Evolutionary conservation across 371 early-diverging fungal species (phyloP).

Genomic region (Mucor saturninus): DNA sequence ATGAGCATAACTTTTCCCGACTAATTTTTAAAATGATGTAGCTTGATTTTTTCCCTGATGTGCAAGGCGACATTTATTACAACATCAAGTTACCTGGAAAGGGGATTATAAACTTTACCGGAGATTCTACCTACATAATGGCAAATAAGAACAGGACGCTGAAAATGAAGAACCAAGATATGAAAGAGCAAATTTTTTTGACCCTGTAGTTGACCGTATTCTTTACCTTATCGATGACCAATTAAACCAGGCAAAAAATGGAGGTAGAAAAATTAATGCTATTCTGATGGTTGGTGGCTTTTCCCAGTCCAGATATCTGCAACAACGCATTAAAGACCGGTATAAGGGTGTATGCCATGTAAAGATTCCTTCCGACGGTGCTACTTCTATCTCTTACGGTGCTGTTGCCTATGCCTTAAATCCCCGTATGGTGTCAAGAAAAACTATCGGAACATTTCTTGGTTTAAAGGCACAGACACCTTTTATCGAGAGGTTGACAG

Average conservation of each 20-base stretch:
- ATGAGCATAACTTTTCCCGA: too few species aligned
- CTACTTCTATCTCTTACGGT: slow-evolving; percentile 31
- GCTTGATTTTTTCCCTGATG: too few species aligned
- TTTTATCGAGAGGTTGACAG: too few species aligned
- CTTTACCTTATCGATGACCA: slow-evolving; percentile 15
- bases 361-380: slow-evolving; percentile 28
- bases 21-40: too few species aligned
- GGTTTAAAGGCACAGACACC: background rate
- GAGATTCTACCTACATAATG: too few species aligned
- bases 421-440: slow-evolving; percentile 17
- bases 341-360: slow-evolving; percentile 15
- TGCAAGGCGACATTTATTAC: too few species aligned
- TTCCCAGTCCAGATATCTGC: slow-evolving; percentile 9
- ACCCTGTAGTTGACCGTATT: background rate
- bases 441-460: slow-evolving; percentile 11
- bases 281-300: slow-evolving; percentile 1
- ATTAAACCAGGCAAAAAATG: slow-evolving; percentile 17
- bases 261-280: background rate
- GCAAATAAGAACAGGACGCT: background rate
- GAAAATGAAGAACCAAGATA: background rate
- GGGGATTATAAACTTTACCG: too few species aligned
- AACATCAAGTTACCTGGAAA: too few species aligned
- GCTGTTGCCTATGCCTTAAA: slow-evolving; percentile 44
- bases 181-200: slow-evolving; percentile 1
- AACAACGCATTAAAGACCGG: slow-evolving; percentile 4